phyloP scores from a whole-genome alignment of 306 rosid species.

The Neltuma alba region DNA sequence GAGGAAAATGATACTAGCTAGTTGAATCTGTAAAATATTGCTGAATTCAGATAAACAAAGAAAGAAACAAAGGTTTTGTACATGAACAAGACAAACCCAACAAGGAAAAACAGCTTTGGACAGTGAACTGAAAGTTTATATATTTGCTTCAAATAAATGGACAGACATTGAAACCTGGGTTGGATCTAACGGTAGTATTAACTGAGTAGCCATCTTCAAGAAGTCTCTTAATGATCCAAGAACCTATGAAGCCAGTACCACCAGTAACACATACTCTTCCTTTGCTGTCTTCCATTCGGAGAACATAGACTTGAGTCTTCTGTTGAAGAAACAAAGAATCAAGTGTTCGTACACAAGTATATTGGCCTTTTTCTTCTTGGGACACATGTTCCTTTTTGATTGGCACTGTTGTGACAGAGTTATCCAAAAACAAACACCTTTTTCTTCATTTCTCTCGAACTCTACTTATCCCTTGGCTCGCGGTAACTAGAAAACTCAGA shows the following conservation, averaged over 20 bases:
- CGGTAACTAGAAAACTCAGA: too few species aligned
- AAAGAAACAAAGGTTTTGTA: too few species aligned
- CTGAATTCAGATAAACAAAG: not conserved
- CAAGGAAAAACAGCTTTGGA: not conserved
- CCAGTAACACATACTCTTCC: constrained; percentile 50
- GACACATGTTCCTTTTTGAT: too few species aligned
- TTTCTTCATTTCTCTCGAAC: too few species aligned
- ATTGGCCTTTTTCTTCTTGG: not conserved
- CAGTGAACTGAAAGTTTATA: too few species aligned
- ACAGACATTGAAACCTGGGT: constrained; percentile 28
- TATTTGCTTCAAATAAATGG: not conserved
- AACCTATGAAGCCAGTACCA: constrained; percentile 44
- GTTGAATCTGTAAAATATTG: too few species aligned
- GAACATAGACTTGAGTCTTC: not conserved
- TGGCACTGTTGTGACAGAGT: not conserved
- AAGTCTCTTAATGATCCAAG: constrained; percentile 45
- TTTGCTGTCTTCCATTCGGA: constrained; percentile 21
- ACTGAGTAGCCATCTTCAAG: constrained; percentile 46
- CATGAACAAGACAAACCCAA: too few species aligned
- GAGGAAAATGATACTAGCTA: too few species aligned
- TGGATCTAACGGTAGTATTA: constrained; percentile 42
- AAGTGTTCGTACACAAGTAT: too few species aligned
- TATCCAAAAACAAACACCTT: too few species aligned
- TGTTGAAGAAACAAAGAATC: too few species aligned
- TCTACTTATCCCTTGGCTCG: too few species aligned